Base-by-base conservation (phyloP, 169 alveolate species). In the Miamiensis avidus region DNA sequence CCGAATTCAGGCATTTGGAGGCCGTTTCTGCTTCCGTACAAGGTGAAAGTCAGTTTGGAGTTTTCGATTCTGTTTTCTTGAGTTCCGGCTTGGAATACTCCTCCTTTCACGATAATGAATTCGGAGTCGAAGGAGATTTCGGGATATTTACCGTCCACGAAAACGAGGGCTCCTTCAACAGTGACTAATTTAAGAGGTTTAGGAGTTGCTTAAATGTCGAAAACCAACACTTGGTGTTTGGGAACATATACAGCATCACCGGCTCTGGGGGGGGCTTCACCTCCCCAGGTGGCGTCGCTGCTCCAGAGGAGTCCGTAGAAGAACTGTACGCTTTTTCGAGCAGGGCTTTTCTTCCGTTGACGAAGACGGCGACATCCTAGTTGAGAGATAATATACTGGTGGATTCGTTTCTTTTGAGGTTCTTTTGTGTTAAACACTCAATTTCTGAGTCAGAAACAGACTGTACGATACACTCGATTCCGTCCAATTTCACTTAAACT, bases 231-330 rank as follows among this genome's bases (percentile, higher is more conserved):
- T 73, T 86, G 82, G 0, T 97, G 97, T 27, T 75, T 79, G 31
- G 95, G 94, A 31, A 95, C 90, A n/a, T 74, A 49, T 0, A 95
- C 93, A 29, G 92, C 34, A 27, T 95, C 97, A 0, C 94, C 96
- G 69, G 88, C 96, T 6, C 78, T 76, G 33, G 97, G 97, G 30
- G 90, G 83, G 73, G 88, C 91, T 75, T 91, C 94, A 27, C 95
- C 94, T 1, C 95, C 94, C 97, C 97, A 95, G 16, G 97, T 93
- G 29, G 75, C 89, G 25, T 33, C 64, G n/a, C 81, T 88, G 6
- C 92, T 82, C 97, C 97, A 94, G 20, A 64, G 75, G 78, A 85
- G 88, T 31, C 90, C 92, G 82, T 94, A 94, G 0, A 77, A 64
- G 87, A 85, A 90, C 26, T 11, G 20, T 11, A 20, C 69, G 4